Evolutionary conservation across 176 grass and related monocot species (phyloP), one percentile per base, ranked within the genome.

Genomic region (Cymbopogon citratus): DNA sequence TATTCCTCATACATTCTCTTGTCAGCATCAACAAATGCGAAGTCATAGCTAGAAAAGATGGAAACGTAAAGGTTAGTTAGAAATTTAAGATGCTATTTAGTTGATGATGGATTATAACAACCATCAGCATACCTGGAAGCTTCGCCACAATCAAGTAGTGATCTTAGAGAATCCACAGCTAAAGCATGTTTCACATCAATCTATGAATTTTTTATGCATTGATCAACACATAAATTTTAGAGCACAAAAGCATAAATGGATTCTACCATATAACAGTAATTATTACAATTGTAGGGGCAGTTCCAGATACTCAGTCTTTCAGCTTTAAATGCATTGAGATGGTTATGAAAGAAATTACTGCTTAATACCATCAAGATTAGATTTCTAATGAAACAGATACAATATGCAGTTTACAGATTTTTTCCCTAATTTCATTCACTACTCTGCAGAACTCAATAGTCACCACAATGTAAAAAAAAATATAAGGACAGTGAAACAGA

Each of bases 1-100:
- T 98, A 98, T 75, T 95, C 88, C 52, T 77, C 74, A 51, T 98
- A 98, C 85, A 88, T 81, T 89, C 43, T 85, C 88, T 98, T 98
- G 44, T 98, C 92, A 84, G 95, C 95, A 80, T 98, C 95, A 85
- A 98, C 87, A 83, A 98, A 98, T 82, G 92, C 95, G 82, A 98
- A 98, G 82, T 98, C 95, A 78, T 88, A 98, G 86, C 95, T 98
- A 84, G 44, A 77, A 81, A 80, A 23, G 29, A 59, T 18, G 24
- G 33, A 75, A 64, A 82, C 51, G 48, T 19, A 81, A 43, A 89
- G 19, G 18, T 65, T 69, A 68, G 63, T 81, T 27, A 72, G 18
- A 67, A 56, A 89, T 38, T 56, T 21, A 81, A 52, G 14, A 71
- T 3, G 46, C 63, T 6, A 85, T 4, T 43, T 26, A 85, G 36